phyloP scores from a whole-genome alignment of 108 stramenopile species.

The Discostella pseudostelligera region DNA sequence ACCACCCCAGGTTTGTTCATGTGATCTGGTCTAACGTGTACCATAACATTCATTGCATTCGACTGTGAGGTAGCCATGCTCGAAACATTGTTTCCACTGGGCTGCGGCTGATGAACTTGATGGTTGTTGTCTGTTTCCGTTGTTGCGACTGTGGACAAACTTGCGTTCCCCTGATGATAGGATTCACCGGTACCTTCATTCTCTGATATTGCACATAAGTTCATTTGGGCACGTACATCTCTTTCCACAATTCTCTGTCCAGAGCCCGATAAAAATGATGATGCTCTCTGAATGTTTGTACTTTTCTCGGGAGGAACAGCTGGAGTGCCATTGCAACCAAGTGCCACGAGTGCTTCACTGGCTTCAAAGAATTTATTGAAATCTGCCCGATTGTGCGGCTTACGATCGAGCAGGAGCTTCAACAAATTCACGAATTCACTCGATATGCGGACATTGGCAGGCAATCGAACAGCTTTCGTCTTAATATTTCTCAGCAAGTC shows the following conservation, averaged over 20 bases:
- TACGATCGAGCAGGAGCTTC: conserved; percentile 73
- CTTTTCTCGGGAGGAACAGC: conserved; percentile 9
- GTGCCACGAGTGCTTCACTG: conserved; percentile 70
- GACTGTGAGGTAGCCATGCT: conserved; percentile 18
- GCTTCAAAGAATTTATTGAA: conserved; percentile 84
- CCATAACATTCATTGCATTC: conserved; percentile 15
- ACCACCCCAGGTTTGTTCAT: conserved; percentile 35
- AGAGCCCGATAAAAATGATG: not conserved
- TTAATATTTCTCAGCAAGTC: conserved; percentile 88
- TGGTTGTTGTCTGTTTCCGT: conserved; percentile 17
- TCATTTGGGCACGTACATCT: conserved; percentile 34
- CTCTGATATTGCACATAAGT: conserved; percentile 80
- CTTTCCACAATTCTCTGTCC: conserved; percentile 30
- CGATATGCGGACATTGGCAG: conserved; percentile 76
- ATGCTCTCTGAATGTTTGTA: conserved; percentile 3
- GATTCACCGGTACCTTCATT: conserved; percentile 50
- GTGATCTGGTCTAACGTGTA: conserved; percentile 22
- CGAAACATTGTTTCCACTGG: conserved; percentile 2
- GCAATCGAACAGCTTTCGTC: conserved; percentile 78
- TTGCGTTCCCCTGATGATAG: conserved; percentile 27
- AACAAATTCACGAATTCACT: conserved; percentile 80
- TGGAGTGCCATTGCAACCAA: conserved; percentile 70
- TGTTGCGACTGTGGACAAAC: conserved; percentile 56
- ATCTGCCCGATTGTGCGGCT: conserved; percentile 72
- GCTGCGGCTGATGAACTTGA: conserved; percentile 24